phyloP scores from a whole-genome alignment of 1,284 basidiomycete species.

The Ceratobasidium sp. region DNA sequence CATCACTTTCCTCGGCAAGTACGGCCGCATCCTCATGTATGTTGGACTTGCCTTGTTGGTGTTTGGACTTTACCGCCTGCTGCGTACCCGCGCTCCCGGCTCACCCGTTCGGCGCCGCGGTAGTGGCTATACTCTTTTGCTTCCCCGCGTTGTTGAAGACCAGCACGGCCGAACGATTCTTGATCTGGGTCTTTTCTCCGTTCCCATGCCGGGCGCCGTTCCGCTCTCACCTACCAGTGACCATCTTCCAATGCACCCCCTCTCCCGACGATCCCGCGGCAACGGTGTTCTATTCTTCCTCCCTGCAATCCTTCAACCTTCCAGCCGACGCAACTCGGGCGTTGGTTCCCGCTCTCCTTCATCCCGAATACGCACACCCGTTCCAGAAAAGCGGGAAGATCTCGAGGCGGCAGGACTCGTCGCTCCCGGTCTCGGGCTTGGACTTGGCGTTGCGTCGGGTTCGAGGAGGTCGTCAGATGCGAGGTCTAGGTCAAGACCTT shows the following conservation, averaged over 20 bases:
- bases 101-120: conserved; percentile 60
- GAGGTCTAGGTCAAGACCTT: conserved; percentile 15
- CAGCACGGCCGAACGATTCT: conserved; percentile 78
- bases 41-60: conserved; percentile 79
- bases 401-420: conserved; percentile 30
- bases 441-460: conserved; percentile 12
- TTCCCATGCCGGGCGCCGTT: conserved; percentile 67
- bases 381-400: conserved; percentile 29
- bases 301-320: conserved; percentile 73
- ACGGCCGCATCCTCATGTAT: conserved; percentile 90
- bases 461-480: conserved; percentile 31
- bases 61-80: conserved; percentile 73
- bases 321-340: conserved; percentile 35
- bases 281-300: conserved; percentile 82
- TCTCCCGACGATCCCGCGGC: conserved; percentile 60
- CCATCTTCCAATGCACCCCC: conserved; percentile 58
- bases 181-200: conserved; percentile 72
- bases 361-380: conserved; percentile 26
- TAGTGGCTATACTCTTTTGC: conserved; percentile 78
- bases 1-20: conserved; percentile 87
- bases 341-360: conserved; percentile 5
- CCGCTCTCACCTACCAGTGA: conserved; percentile 74
- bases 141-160: conserved; percentile 73
- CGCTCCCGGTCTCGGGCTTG: conserved; percentile 28
- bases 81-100: conserved; percentile 55